Conservation (phyloP, 2,329 filamentous ascomycete genomes). For the Ceratocystis ficicola region DNA sequence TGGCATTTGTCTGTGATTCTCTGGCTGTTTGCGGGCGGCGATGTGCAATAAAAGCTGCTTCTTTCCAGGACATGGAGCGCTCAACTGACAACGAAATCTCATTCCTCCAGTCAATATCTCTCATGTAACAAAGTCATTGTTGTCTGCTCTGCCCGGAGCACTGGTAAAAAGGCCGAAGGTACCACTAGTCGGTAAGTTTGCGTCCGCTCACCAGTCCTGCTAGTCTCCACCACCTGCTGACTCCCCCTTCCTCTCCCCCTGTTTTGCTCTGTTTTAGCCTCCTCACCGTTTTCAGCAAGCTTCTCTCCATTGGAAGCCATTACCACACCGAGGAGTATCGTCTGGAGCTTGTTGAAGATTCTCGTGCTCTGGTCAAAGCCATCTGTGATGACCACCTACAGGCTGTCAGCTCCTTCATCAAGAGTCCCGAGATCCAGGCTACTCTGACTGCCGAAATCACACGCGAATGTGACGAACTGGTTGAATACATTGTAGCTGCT, state of each 20-base stretch:
- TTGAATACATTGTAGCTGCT: constrained; percentile 56
- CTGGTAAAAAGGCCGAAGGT: constrained; percentile 84
- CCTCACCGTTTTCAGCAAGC: constrained; percentile 47
- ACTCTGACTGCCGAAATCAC: constrained; percentile 55
- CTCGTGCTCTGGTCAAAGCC: constrained; percentile 62
- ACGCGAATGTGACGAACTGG: constrained; percentile 66
- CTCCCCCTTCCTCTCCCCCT: constrained; percentile 3
- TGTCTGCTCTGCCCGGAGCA: constrained; percentile 90
- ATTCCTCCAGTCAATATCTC: constrained; percentile 31
- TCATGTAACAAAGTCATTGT: constrained; percentile 67
- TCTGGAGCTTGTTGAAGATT: constrained; percentile 46
- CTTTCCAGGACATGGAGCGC: no score
- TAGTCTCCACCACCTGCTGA: not conserved
- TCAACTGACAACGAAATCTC: not conserved
- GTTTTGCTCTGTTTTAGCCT: constrained; percentile 29
- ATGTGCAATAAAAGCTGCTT: no score
- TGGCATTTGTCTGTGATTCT: not conserved
- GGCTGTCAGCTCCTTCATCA: constrained; percentile 54
- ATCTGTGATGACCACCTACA: constrained; percentile 72
- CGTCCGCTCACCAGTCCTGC: constrained; percentile 2
- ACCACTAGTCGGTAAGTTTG: constrained; percentile 80
- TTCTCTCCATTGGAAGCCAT: constrained; percentile 42
- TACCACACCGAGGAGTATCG: constrained; percentile 43
- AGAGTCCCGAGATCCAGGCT: constrained; percentile 43
- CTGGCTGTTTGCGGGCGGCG: not conserved